A percentile compares a stretch with the other conserved stretches of the same genome.
Evolutionary conservation across 1,139 yeast species (phyloP).

Genomic region (Sugiyamaella japonica): DNA sequence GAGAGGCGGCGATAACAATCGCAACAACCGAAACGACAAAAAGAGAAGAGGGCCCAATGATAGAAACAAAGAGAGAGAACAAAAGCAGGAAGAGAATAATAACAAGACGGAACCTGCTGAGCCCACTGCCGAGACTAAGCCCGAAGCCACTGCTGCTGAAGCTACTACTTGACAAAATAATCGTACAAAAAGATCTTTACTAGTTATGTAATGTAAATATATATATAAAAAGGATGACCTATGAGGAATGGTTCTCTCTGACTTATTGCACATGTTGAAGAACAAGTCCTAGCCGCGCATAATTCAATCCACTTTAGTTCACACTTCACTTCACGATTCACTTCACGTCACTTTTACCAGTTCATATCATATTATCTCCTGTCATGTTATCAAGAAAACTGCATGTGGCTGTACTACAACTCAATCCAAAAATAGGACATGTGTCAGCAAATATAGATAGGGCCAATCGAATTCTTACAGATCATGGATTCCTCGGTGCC

Average conservation of each 20-base stretch:
- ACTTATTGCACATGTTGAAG: too few relatives aligned
- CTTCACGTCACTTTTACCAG: too few relatives aligned
- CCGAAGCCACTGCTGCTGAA: conserved; percentile 4
- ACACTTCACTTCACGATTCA: too few relatives aligned
- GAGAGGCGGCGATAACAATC: conserved; percentile 15
- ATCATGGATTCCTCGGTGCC: conserved; percentile 27
- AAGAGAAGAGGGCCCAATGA: conserved; percentile 12
- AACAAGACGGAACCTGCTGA: not conserved
- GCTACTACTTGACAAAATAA: conserved; percentile 1
- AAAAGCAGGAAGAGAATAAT: conserved; percentile 3
- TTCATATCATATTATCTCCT: not conserved
- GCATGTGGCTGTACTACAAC: conserved; percentile 66
- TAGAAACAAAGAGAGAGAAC: conserved; percentile 10
- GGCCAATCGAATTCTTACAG: conserved; percentile 47
- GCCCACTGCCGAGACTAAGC: not conserved
- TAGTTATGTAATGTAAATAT: conserved; percentile 1
- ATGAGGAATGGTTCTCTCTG: too few relatives aligned
- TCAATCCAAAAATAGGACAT: conserved; percentile 65
- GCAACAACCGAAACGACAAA: conserved; percentile 9
- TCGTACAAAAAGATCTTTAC: not conserved
- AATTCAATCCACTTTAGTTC: not conserved
- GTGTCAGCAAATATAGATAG: conserved; percentile 54
- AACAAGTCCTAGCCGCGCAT: conserved; percentile 2
- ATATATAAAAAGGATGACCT: not conserved
- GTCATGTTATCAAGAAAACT: conserved; percentile 35